Evolutionary conservation across 176 grass and related monocot species (phyloP).

Genomic region (Rhynchospora pubera): DNA sequence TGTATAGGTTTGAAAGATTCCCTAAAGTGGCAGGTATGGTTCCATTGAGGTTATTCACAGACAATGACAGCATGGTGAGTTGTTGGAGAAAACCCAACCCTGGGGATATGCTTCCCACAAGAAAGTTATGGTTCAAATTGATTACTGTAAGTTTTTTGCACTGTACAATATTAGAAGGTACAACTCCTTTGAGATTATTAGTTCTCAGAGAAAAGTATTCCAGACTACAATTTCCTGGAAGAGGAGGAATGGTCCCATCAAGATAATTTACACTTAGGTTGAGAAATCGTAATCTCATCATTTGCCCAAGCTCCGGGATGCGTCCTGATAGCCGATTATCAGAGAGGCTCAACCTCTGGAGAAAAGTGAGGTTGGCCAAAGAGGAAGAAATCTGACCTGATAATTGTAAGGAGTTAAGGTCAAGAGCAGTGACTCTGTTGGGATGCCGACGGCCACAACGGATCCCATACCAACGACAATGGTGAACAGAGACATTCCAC

Average conservation of each 20-base stretch:
- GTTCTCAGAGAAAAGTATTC: background rate
- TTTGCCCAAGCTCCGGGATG: conserved; percentile 20
- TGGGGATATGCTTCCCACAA: background rate
- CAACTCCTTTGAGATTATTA: conserved; percentile 11
- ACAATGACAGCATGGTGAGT: background rate
- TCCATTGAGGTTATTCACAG: conserved; percentile 1
- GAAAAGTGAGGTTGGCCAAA: conserved; percentile 41
- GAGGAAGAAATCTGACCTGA: background rate
- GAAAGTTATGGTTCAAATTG: background rate
- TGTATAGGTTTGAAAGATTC: conserved; percentile 10
- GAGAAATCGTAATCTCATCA: background rate
- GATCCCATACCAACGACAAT: conserved; percentile 32
- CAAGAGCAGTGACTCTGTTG: conserved; percentile 15
- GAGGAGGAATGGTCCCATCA: conserved; percentile 16
- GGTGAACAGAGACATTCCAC: conserved; percentile 26
- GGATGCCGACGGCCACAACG: conserved; percentile 9
- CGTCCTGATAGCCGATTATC: conserved; percentile 15
- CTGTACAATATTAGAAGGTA: background rate
- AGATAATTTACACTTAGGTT: conserved; percentile 18
- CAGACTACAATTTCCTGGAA: conserved; percentile 6
- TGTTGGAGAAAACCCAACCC: background rate
- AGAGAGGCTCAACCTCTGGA: conserved; percentile 17
- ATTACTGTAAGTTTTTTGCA: background rate
- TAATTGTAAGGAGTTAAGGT: conserved; percentile 23
- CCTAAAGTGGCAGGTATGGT: conserved; percentile 31